phyloP scores from a whole-genome alignment of 805 yeast genomes.

The Wickerhamiella lipophila region DNA sequence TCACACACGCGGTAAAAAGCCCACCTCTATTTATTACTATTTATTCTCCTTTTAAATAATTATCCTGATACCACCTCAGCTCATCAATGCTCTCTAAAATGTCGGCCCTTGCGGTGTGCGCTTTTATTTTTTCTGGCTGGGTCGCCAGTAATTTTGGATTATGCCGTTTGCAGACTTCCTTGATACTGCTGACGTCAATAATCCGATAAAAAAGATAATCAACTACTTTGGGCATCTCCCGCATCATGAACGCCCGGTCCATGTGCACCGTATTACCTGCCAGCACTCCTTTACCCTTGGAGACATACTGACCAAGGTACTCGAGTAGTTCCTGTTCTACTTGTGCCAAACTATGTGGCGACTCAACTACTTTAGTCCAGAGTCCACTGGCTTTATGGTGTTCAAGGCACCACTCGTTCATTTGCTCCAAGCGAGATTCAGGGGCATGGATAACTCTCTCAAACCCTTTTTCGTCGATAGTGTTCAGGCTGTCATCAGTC shows the following conservation, averaged over 20 bases:
- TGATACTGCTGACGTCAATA: conserved; percentile 77
- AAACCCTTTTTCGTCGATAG: conserved; percentile 56
- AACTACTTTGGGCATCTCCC: conserved; percentile 63
- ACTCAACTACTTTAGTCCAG: conserved; percentile 50
- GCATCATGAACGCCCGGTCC: conserved; percentile 73
- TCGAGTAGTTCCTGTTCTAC: conserved; percentile 55
- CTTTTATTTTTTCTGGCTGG: conserved; percentile 50
- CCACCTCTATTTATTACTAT: conserved; percentile 5
- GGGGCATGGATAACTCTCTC: conserved; percentile 71
- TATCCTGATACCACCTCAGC: conserved; percentile 58
- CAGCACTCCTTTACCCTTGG: conserved; percentile 45
- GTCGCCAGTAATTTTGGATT: conserved; percentile 47
- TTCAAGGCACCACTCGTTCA: conserved; percentile 80
- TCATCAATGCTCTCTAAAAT: conserved; percentile 81
- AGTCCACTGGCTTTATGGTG: conserved; percentile 74
- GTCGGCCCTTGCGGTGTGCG: conserved; percentile 82
- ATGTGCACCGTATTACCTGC: conserved; percentile 91
- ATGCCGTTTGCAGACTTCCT: conserved; percentile 70
- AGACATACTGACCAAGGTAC: conserved; percentile 47
- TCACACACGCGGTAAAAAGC: no score
- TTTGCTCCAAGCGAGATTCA: conserved; percentile 44
- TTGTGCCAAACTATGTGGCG: conserved; percentile 39
- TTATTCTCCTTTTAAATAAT: conserved; percentile 34
- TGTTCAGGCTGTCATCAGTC: conserved; percentile 68
- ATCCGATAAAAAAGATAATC: conserved; percentile 58